Evolutionary conservation across 148 eudicot species (phyloP), one percentile per base, ranked within the genome.

Genomic region (Heliamphora exappendiculata): DNA sequence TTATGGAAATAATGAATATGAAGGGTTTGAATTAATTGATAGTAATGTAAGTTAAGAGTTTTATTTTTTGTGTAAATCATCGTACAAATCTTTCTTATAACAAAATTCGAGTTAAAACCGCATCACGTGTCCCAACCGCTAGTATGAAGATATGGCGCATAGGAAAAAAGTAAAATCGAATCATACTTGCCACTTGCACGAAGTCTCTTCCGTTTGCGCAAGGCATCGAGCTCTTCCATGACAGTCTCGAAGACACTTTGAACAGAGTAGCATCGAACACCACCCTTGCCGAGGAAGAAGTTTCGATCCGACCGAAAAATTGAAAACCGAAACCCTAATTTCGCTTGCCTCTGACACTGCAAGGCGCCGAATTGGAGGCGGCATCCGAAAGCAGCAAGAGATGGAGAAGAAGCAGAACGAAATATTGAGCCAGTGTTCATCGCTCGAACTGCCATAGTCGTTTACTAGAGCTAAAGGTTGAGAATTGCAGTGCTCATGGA

Each of bases 381-480:
- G 49, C 86, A 54, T 17, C 80, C 53, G 75, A 65, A 11, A 51
- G 79, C 29, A 20, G 78, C 70, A 39, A 75, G 74, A 60, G 91
- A 78, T 4, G 87, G 79, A 51, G 81, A 73, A 33, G 90, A 66
- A 74, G 85, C 76, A 68, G 85, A 84, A 54, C 92, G 89, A 73
- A 87, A 14, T 71, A 87, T 31, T 16, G 79, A 71, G 63, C 79
- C 79, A 72, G 78, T 49, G 78, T 90, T 84, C 63, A 78, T 79
- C 20, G 87, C 86, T 33, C 91, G 89, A 80, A 77, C 86, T 74
- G 84, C 91, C 86, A 88, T 86, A 16, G 41, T 78, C 45, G 19
- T 45, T 10, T 7, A 63, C 39, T 19, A 53, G 2, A 44, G 22
- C 53, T 47, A 75, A 10, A 62, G 58, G 7, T 19, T 9, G 49